Base-by-base conservation (phyloP, 176 grass and related monocot species). In the Miscanthus lutarioriparius region DNA sequence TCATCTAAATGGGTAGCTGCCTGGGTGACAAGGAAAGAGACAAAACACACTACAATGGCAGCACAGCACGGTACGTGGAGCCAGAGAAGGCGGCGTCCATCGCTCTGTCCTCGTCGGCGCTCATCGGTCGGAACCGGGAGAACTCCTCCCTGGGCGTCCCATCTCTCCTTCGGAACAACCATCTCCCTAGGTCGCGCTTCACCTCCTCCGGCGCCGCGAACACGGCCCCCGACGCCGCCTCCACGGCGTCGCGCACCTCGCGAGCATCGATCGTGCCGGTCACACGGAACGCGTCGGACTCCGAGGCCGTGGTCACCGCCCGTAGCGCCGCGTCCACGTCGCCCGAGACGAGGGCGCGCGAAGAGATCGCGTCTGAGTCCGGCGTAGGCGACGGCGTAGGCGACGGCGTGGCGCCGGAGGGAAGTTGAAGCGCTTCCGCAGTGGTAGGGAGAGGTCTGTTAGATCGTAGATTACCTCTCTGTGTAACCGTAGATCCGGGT, bases 371-470 rank as follows among this genome's bases (percentile, higher is more conserved):
- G 56, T 61, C 56, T 11, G 56, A 1, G 11, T 11, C 78, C 0
- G n/a, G 83, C 40, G 40, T 9, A n/a, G n/a, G n/a, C n/a, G n/a
- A n/a, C n/a, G n/a, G n/a, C n/a, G n/a, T n/a, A n/a, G n/a, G n/a
- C n/a, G n/a, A n/a, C n/a, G n/a, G n/a, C n/a, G n/a, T 2, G 40
- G 40, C 15, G 47, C 14, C 4, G 44, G 72, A 4, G 85, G 91
- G 87, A 92, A 90, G 63, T 77, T 38, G 53, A 90, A 80, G 14
- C 77, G 71, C 16, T 83, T 90, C 23, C 3, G 39, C 22, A 26
- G 77, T 16, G 89, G 96, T 5, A 92, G 87, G 36, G 70, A 41
- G 63, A 95, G 93, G n/a, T n/a, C n/a, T n/a, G n/a, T n/a, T n/a
- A n/a, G n/a, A n/a, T n/a, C n/a, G n/a, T n/a, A n/a, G n/a, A n/a